phyloP scores from a whole-genome alignment of 805 yeast genomes.

The Jamesozyma hellenica region DNA sequence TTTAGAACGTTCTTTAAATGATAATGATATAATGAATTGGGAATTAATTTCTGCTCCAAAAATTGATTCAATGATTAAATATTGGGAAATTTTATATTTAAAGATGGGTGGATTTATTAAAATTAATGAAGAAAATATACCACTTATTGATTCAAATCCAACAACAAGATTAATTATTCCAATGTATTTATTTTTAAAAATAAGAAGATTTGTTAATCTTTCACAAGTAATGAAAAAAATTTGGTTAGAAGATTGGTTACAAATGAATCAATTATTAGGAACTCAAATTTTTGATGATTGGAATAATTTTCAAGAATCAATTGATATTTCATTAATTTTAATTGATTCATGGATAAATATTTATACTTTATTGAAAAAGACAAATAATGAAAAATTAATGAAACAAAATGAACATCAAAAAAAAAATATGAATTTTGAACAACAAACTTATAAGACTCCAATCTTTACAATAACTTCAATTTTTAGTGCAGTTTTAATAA shows the following conservation, averaged over 20 bases:
- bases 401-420: conserved; percentile 43
- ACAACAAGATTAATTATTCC: conserved; percentile 59
- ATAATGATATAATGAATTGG: conserved; percentile 33
- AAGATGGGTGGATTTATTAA: conserved; percentile 54
- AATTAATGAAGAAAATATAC: conserved; percentile 35
- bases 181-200: conserved; percentile 53
- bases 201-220: conserved; percentile 50
- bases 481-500: conserved; percentile 45
- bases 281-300: conserved; percentile 41
- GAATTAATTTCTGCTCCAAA: conserved; percentile 51
- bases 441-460: conserved; percentile 61
- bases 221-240: conserved; percentile 52
- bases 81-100: conserved; percentile 59
- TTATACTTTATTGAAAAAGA: conserved; percentile 36
- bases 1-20: conserved; percentile 26
- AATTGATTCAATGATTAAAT: conserved; percentile 45
- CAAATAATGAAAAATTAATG: background rate
- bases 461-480: conserved; percentile 65
- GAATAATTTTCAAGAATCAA: conserved; percentile 56
- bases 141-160: conserved; percentile 39
- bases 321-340: conserved; percentile 46
- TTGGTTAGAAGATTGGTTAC: conserved; percentile 58
- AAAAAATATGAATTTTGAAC: background rate
- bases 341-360: conserved; percentile 64
- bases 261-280: conserved; percentile 47